Base-by-base conservation (phyloP, 805 yeast species). In the Candida silvicultrix region DNA sequence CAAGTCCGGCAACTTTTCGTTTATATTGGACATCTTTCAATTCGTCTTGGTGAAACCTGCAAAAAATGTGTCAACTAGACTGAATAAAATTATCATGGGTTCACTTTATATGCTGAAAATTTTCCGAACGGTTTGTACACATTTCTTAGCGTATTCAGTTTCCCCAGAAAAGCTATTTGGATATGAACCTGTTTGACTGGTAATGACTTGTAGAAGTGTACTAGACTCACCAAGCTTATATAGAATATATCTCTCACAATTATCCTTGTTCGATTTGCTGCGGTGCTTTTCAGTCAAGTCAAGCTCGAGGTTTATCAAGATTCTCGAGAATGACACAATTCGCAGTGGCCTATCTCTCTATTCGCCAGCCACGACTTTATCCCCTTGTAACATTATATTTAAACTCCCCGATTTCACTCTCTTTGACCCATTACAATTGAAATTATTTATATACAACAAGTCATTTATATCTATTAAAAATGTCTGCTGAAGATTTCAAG, bases 1-100 rank as follows among this genome's bases (percentile, higher is more conserved):
- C 37, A 87, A 64, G 7, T 74, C 79, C 34, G 97, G 97, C 37
- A 77, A 57, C 46, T 69, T 65, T 23, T 62, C 64, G 53, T 70
- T 66, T 35, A 63, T 54, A 45, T 66, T 58, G 41, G 72, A 65
- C 71, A 67, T 67, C 16, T 32, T 16, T 31, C 5, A 4, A 15
- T 11, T n/a, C 4, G 16, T 5, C n/a, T 31, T 31, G 35, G 31
- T 28, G 31, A 4, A 28, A 10, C 14, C 12, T 28, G 31, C 31
- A 28, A 28, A 28, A 28, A 28, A 10, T 34, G 37, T 34, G 37
- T 34, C 37, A 34, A 12, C 34, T 15, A n/a, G 34, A 5, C 5
- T n/a, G n/a, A 32, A 32, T n/a, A 32, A 16, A 32, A 5, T 16
- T 32, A 16, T 15, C n/a, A 32, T 15, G 35, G 19, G 19, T 12